A percentile compares a stretch with the other conserved stretches of the same genome.
These are phyloP conservation scores for Aspergillus aculeatus DNA, from an alignment of 2,329 filamentous ascomycete genomes.

Conservation along the genomic window DNA sequence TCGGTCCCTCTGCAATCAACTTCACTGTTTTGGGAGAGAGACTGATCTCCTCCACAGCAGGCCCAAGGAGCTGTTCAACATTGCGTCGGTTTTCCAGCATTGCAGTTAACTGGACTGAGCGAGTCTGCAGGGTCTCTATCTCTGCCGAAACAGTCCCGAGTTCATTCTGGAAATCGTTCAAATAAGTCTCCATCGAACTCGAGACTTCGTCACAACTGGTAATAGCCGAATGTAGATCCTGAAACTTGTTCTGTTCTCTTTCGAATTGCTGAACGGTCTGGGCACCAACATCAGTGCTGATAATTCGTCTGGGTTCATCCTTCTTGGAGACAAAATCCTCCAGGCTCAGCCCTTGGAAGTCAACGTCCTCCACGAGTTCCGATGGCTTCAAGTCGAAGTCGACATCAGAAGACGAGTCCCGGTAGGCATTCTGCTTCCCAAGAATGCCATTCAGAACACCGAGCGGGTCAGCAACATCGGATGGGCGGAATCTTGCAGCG, in stretches of 20 bases:
- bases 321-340: conserved; percentile 61
- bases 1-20: conserved; percentile 81
- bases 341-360: conserved; percentile 76
- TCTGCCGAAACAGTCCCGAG: conserved; percentile 89
- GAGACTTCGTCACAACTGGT: conserved; percentile 87
- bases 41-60: conserved; percentile 87
- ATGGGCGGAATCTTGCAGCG: conserved; percentile 48
- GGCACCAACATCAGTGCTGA: conserved; percentile 42
- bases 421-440: conserved; percentile 37
- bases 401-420: conserved; percentile 14
- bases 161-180: conserved; percentile 90
- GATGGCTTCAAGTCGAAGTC: conserved; percentile 32
- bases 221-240: conserved; percentile 88
- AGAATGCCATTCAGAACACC: conserved; percentile 65
- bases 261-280: conserved; percentile 75
- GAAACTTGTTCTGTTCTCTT: conserved; percentile 77
- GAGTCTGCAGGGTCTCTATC: conserved; percentile 87
- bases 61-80: conserved; percentile 82
- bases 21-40: conserved; percentile 80
- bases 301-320: conserved; percentile 29
- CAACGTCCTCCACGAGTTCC: conserved; percentile 63
- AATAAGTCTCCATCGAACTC: conserved; percentile 86
- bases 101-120: conserved; percentile 78
- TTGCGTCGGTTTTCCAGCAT: conserved; percentile 84
- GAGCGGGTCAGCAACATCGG: conserved; percentile 65